Evolutionary conservation across 1,284 basidiomycete genomes (phyloP).

Genomic region (Bjerkandera adusta): DNA sequence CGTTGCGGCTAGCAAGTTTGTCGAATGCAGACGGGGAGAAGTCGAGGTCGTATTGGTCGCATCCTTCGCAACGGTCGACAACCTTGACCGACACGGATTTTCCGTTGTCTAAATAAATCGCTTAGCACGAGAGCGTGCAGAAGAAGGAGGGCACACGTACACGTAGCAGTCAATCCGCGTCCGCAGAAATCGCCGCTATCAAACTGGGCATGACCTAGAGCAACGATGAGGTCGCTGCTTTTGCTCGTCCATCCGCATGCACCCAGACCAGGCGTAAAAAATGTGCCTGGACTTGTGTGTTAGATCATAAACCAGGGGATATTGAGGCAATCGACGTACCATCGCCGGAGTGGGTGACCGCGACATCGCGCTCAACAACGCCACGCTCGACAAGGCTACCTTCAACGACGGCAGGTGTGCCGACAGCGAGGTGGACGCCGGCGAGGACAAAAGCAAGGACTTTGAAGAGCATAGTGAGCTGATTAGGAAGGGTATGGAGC

Average conservation of each 20-base stretch:
- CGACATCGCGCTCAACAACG: not conserved
- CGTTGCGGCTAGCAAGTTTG: conserved; percentile 28
- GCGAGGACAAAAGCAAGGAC: conserved; percentile 1
- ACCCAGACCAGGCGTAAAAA: conserved; percentile 32
- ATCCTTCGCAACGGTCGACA: conserved; percentile 62
- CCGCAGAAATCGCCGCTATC: conserved; percentile 39
- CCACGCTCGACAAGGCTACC: not conserved
- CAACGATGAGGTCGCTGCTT: conserved; percentile 31
- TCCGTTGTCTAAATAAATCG: conserved; percentile 54
- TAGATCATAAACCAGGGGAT: too few species aligned
- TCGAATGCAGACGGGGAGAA: conserved; percentile 57
- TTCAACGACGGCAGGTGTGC: not conserved
- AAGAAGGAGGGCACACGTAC: too few species aligned
- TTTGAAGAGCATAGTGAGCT: too few species aligned
- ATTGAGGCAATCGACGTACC: too few species aligned
- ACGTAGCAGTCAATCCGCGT: conserved; percentile 34
- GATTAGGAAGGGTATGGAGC: too few species aligned
- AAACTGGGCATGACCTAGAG: conserved; percentile 30
- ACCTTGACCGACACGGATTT: conserved; percentile 47
- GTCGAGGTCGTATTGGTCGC: conserved; percentile 50
- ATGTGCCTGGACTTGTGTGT: conserved; percentile 23
- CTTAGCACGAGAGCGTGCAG: too few species aligned
- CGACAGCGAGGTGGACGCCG: not conserved
- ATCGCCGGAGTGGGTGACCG: not conserved
- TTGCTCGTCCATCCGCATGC: conserved; percentile 35